Conservation (phyloP, 2,329 filamentous ascomycete genomes). For the Orbilia brochopaga region DNA sequence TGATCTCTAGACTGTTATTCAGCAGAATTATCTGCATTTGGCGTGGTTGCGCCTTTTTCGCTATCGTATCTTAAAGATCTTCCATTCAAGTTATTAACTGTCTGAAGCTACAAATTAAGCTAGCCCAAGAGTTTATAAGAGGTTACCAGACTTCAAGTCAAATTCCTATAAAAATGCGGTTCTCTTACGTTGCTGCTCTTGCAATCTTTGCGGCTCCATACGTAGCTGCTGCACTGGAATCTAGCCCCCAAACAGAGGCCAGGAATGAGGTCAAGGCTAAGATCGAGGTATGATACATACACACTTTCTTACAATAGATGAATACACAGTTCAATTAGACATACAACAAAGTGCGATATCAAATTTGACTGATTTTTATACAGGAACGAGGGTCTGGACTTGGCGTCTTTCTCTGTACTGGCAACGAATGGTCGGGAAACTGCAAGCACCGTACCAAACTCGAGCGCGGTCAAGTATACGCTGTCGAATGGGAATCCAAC, state of each 20-base stretch:
- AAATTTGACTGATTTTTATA: neutral
- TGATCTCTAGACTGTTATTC: no score
- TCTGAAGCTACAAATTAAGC: no score
- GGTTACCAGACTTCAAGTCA: no score
- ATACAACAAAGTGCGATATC: no score
- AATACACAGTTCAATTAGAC: no score
- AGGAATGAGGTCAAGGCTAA: neutral
- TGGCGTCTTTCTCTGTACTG: conserved; percentile 39
- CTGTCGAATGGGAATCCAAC: conserved; percentile 24
- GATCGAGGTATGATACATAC: conserved; percentile 18
- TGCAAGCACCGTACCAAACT: conserved; percentile 36
- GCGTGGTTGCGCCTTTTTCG: no score
- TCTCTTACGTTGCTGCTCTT: conserved; percentile 13
- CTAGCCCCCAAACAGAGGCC: conserved; percentile 6
- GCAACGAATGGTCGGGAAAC: conserved; percentile 16
- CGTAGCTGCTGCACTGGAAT: conserved; percentile 11
- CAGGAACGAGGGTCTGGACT: conserved; percentile 25
- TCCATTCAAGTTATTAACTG: no score
- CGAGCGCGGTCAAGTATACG: conserved; percentile 20
- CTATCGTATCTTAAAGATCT: no score
- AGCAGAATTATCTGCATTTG: no score
- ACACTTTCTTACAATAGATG: no score
- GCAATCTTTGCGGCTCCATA: neutral
- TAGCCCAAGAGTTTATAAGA: no score
- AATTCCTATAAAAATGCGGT: conserved; percentile 15